A percentile compares a stretch with the other conserved stretches of the same genome.
Evolutionary conservation across 768 basidiomycete species (phyloP).

Genomic region (Mycena floridula): DNA sequence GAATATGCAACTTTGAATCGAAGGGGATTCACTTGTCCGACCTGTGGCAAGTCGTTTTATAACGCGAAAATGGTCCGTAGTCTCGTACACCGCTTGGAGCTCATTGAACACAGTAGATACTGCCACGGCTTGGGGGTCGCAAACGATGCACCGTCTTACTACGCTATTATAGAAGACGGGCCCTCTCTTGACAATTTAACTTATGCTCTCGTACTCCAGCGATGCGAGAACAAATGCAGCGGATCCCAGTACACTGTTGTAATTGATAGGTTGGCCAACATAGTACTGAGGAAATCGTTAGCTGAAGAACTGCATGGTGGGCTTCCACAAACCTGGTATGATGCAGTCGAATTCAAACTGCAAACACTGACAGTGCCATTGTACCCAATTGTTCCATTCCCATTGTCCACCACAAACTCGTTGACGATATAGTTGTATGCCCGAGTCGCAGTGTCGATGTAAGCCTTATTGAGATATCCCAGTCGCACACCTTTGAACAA

Average conservation of each 20-base stretch:
- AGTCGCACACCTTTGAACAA: conserved; percentile 38
- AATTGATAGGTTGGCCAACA: conserved; percentile 28
- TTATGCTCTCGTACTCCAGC: conserved; percentile 28
- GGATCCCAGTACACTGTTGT: conserved; percentile 41
- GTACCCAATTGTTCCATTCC: conserved; percentile 41
- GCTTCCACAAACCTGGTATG: conserved; percentile 27
- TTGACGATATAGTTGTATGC: conserved; percentile 35
- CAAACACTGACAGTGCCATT: conserved; percentile 37
- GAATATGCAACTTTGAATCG: no score
- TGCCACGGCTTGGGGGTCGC: no score
- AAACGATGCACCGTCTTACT: no score
- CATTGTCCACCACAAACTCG: conserved; percentile 34
- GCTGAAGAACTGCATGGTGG: background rate
- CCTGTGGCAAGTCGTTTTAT: no score
- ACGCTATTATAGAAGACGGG: no score
- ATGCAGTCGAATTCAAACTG: conserved; percentile 30
- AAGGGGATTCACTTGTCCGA: no score
- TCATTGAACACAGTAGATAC: no score
- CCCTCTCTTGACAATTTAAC: no score
- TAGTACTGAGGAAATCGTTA: conserved; percentile 39
- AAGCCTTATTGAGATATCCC: conserved; percentile 35
- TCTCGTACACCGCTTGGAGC: no score
- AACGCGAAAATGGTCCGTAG: no score
- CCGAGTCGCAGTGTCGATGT: conserved; percentile 29
- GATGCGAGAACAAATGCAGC: conserved; percentile 42